phyloP scores from a whole-genome alignment of 441 rosid species.

The Viola pubescens region DNA sequence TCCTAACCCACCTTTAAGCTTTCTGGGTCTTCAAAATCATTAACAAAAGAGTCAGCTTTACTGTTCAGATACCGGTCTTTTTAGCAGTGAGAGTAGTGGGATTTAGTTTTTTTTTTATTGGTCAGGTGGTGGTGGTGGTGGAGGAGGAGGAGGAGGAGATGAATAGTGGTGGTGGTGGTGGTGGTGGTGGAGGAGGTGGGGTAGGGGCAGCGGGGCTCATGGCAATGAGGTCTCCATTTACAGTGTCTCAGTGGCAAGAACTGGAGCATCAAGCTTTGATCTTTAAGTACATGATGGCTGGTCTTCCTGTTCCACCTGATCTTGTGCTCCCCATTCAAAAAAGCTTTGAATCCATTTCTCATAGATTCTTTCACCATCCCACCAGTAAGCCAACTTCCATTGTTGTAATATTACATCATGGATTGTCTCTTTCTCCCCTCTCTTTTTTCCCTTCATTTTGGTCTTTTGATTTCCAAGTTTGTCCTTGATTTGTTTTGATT shows the following conservation, averaged over 20 bases:
- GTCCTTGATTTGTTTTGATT: slow-evolving; percentile 8
- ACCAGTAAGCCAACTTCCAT: slow-evolving; percentile 29
- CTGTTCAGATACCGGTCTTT: neutral
- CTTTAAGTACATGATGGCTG: slow-evolving; percentile 77
- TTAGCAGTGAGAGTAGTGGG: neutral
- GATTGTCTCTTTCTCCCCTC: neutral
- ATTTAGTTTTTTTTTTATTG: slow-evolving; percentile 4
- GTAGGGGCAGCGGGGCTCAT: slow-evolving; percentile 20
- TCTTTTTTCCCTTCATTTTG: slow-evolving; percentile 1
- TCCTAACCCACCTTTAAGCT: slow-evolving; percentile 16
- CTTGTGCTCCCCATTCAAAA: slow-evolving; percentile 70
- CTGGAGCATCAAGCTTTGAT: slow-evolving; percentile 87
- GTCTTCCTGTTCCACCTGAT: slow-evolving; percentile 77
- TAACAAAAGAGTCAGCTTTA: too few relatives aligned
- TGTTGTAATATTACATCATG: neutral
- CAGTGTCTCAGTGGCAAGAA: slow-evolving; percentile 78
- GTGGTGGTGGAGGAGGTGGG: slow-evolving; percentile 17
- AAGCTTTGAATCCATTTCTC: slow-evolving; percentile 54
- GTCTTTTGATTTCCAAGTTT: neutral
- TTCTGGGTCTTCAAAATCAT: slow-evolving; percentile 7
- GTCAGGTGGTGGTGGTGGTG: slow-evolving; percentile 17
- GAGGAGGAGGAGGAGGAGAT: slow-evolving; percentile 5
- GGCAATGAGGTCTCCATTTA: slow-evolving; percentile 44
- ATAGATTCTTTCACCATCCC: slow-evolving; percentile 50
- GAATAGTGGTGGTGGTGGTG: slow-evolving; percentile 10